phyloP scores from a whole-genome alignment of 306 rosid species.

The Alnus glutinosa region DNA sequence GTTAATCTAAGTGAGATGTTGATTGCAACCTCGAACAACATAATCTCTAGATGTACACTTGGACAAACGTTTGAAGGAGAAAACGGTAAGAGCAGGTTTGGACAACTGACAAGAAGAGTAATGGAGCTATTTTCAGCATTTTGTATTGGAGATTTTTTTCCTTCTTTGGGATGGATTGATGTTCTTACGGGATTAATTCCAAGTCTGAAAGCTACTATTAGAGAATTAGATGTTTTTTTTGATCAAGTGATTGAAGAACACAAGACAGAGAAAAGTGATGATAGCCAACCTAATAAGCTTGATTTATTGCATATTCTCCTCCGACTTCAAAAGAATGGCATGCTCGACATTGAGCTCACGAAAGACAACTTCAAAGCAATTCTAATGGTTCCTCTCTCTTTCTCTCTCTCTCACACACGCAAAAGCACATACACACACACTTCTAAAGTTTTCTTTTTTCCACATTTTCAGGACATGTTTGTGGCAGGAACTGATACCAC shows the following conservation, averaged over 20 bases:
- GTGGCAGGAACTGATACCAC: conserved; percentile 14
- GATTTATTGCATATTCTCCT: conserved; percentile 38
- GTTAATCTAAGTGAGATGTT: conserved; percentile 13
- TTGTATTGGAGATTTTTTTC: conserved; percentile 5
- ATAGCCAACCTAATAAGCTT: neutral
- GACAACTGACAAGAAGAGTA: neutral
- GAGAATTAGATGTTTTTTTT: neutral
- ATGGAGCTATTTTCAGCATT: neutral
- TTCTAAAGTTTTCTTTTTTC: neutral
- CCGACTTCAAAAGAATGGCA: conserved; percentile 27
- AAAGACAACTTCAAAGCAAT: conserved; percentile 25
- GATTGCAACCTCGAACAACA: neutral
- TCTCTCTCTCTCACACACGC: neutral
- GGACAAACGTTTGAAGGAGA: conserved; percentile 13
- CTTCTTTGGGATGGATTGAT: conserved; percentile 22
- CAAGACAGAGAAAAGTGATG: neutral
- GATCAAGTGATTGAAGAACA: conserved; percentile 5
- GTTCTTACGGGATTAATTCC: neutral
- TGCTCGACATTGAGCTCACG: conserved; percentile 26
- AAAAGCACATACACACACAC: neutral
- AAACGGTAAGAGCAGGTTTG: conserved; percentile 10
- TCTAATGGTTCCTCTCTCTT: conserved; percentile 17
- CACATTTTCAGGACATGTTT: conserved; percentile 33
- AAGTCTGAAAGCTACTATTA: neutral
- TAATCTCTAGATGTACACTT: neutral